Base-by-base conservation (phyloP, 805 yeast species). In the Pichia cabralensis region DNA sequence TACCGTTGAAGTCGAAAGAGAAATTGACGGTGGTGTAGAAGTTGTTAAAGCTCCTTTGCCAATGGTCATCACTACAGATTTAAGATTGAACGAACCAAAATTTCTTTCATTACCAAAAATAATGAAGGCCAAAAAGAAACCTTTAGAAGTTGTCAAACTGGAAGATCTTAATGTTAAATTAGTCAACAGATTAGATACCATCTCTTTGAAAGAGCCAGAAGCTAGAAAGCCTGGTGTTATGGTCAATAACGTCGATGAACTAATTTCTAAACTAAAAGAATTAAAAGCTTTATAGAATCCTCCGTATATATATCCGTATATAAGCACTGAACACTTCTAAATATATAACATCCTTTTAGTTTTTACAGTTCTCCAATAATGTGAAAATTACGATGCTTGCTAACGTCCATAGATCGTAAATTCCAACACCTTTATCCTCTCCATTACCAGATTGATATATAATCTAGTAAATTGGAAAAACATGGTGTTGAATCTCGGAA, bases 111-210 rank as follows among this genome's bases (percentile, higher is more conserved):
- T 92, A 53, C 96, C 96, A 41, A 92, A 89, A 58, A 74, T 88
- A 65, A 92, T 92, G 97, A 92, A 92, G 67, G 97, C 97, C 36
- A 92, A 92, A 68, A 88, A 88, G 74, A 88, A 85, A 68, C 95
- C 95, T 4, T 67, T 88, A 55, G 84, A 76, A 47, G 67, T 74
- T 52, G 56, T 73, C 58, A 60, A 70, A 63, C 59, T 77, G 15
- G 64, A 53, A n/a, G 94, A 82, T 47, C 71, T 83, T 40, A 81
- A 78, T n/a, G 68, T 80, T 22, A 81, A 78, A 28, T 53, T 75
- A 9, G 56, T 71, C 22, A 69, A 72, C 24, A 73, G 89, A 49
- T 60, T 88, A 40, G 76, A 82, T 53, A 65, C 76, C 3, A 51
- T 83, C 39, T 72, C 76, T 53, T 79, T 92, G 12, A 76, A 76